A percentile compares a stretch with the other conserved stretches of the same genome.
phyloP scores from a whole-genome alignment of 2,329 filamentous ascomycete species.

The Alternaria triticina region DNA sequence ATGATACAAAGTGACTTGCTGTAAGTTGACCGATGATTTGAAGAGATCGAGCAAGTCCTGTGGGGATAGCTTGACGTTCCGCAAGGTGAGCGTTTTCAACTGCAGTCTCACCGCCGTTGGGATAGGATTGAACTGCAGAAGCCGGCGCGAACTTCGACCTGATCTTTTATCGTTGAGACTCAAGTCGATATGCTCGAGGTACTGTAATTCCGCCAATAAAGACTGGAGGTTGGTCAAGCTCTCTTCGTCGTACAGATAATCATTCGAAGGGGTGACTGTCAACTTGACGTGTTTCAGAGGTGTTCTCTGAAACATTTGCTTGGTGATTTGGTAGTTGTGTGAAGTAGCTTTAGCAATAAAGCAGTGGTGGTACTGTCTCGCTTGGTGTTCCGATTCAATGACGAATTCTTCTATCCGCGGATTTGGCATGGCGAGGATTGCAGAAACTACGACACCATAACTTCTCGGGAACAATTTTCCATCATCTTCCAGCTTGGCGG shows the following conservation, averaged over 20 bases:
- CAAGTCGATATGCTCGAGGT: slow-evolving; percentile 21
- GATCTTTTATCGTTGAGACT: slow-evolving; percentile 1
- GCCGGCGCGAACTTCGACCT: neutral
- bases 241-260: neutral
- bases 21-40: neutral
- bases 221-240: neutral
- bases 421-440: slow-evolving; percentile 28
- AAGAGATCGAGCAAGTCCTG: neutral
- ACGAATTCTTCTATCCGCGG: slow-evolving; percentile 45
- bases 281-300: slow-evolving; percentile 16
- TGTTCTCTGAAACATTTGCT: slow-evolving; percentile 7
- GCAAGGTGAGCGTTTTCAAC: slow-evolving; percentile 2
- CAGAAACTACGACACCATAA: slow-evolving; percentile 35
- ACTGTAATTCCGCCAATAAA: neutral
- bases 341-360: slow-evolving; percentile 3
- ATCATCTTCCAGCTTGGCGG: neutral
- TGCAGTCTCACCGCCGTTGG: neutral
- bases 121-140: neutral
- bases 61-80: neutral
- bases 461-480: slow-evolving; percentile 29
- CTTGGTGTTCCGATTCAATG: slow-evolving; percentile 34
- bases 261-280: slow-evolving; percentile 1
- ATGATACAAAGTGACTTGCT: slow-evolving; percentile 1
- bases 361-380: slow-evolving; percentile 6
- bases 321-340: slow-evolving; percentile 11